phyloP scores from a whole-genome alignment of 768 basidiomycete species.

The Trametopsis cervina region DNA sequence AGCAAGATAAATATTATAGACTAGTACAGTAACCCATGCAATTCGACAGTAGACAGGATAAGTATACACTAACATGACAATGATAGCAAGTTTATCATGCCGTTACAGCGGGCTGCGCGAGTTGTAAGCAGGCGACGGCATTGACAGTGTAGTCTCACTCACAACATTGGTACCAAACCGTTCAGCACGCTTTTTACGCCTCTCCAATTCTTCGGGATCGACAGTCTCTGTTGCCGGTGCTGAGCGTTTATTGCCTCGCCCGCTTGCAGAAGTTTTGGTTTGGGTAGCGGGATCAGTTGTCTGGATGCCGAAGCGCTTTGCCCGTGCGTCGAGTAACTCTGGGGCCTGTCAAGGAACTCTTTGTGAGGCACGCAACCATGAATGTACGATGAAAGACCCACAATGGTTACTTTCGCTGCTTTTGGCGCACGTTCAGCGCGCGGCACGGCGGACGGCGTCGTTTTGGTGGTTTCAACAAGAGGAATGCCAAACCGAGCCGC shows the following conservation, averaged over 20 bases:
- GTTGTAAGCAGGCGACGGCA: too few species aligned
- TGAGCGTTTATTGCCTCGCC: constrained; percentile 24
- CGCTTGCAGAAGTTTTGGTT: constrained; percentile 9
- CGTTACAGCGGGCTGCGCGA: not conserved
- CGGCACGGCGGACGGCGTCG: too few species aligned
- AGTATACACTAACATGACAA: not conserved
- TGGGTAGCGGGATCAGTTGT: constrained; percentile 7
- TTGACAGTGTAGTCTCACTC: too few species aligned
- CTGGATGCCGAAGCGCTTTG: constrained; percentile 45
- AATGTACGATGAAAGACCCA: not conserved
- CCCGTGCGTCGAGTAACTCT: constrained; percentile 45
- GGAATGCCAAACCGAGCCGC: constrained; percentile 71
- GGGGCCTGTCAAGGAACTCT: constrained; percentile 31
- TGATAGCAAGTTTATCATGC: not conserved
- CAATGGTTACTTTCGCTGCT: too few species aligned
- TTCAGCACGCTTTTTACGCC: constrained; percentile 55
- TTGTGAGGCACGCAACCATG: not conserved
- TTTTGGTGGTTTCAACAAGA: constrained; percentile 35
- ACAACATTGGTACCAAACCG: constrained; percentile 48
- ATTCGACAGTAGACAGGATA: not conserved
- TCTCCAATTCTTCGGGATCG: constrained; percentile 53
- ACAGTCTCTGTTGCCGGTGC: constrained; percentile 32
- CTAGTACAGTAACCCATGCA: not conserved
- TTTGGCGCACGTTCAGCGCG: too few species aligned
- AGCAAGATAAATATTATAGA: not conserved